Conservation (phyloP, 2,329 filamentous ascomycete species). For the Aspergillus thermomutatus region DNA sequence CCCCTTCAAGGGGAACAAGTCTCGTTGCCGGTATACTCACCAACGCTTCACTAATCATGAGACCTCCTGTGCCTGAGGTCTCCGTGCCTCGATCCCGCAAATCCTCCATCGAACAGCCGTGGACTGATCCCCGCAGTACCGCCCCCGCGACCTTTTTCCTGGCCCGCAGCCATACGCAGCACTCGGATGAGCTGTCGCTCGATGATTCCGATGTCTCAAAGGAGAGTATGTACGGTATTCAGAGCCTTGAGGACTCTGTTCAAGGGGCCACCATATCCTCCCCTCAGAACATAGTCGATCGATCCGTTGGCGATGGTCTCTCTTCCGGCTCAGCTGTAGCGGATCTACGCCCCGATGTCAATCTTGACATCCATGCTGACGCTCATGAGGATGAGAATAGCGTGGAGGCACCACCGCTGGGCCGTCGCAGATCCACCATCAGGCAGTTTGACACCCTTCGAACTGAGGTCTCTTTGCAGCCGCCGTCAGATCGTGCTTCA, state of each 20-base stretch:
- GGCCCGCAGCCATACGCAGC: constrained; percentile 51
- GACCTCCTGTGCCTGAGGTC: constrained; percentile 35
- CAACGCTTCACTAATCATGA: constrained; percentile 30
- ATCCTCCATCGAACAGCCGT: constrained; percentile 31
- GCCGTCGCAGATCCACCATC: constrained; percentile 31
- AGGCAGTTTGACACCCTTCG: constrained; percentile 17
- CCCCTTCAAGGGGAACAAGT: background rate
- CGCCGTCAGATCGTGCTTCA: constrained; percentile 21
- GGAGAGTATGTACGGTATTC: constrained; percentile 55
- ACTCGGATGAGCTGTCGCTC: constrained; percentile 29
- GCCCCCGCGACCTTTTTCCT: constrained; percentile 60
- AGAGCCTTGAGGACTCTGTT: constrained; percentile 55
- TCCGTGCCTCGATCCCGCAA: constrained; percentile 33
- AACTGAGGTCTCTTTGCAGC: constrained; percentile 13
- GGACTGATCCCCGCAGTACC: constrained; percentile 35
- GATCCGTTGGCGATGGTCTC: constrained; percentile 5
- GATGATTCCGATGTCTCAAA: constrained; percentile 26
- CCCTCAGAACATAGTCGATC: constrained; percentile 8
- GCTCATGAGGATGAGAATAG: constrained; percentile 23
- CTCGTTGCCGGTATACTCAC: background rate
- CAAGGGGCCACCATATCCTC: constrained; percentile 31
- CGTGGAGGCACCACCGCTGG: constrained; percentile 17
- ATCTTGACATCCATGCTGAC: constrained; percentile 18
- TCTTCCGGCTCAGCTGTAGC: background rate
- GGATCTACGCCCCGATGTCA: constrained; percentile 5